Evolutionary conservation across 768 basidiomycete genomes (phyloP).

Genomic region (Trametes maxima): DNA sequence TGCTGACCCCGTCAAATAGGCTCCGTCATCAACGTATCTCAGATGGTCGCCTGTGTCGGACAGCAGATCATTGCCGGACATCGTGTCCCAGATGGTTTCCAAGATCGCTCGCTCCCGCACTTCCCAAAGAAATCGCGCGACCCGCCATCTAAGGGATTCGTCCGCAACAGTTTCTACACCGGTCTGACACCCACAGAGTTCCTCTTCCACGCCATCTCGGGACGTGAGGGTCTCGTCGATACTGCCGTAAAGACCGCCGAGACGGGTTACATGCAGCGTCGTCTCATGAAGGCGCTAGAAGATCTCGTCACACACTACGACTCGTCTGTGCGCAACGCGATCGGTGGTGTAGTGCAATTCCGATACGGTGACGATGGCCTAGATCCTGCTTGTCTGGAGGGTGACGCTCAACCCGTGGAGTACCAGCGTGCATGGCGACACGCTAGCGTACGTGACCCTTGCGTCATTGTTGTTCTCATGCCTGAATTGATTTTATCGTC

Average conservation of each 20-base stretch:
- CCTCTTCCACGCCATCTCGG: slow-evolving; percentile 98
- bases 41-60: slow-evolving; percentile 99
- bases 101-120: slow-evolving; percentile 98
- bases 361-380: slow-evolving; percentile 95
- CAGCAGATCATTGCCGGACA: slow-evolving; percentile 98
- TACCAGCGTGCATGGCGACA: slow-evolving; percentile 87
- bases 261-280: slow-evolving; percentile 99
- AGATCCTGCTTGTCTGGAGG: slow-evolving; percentile 95
- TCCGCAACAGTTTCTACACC: slow-evolving; percentile 94
- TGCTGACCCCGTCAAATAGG: slow-evolving; percentile 50
- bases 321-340: slow-evolving; percentile 90
- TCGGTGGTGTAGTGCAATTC: slow-evolving; percentile 96
- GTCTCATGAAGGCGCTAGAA: slow-evolving; percentile 98
- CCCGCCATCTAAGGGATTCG: slow-evolving; percentile 97
- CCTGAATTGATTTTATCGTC: background rate
- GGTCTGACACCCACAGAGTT: slow-evolving; percentile 95
- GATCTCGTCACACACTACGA: slow-evolving; percentile 97
- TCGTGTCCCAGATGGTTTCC: slow-evolving; percentile 98
- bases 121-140: slow-evolving; percentile 97
- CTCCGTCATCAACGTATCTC: slow-evolving; percentile 98
- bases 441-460: slow-evolving; percentile 56
- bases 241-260: slow-evolving; percentile 99
- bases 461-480: background rate
- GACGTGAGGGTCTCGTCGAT: slow-evolving; percentile 97
- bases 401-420: slow-evolving; percentile 92